Evolutionary conservation across 345 rosid genomes (phyloP).

Genomic region (Eucalyptus cladocalyx): DNA sequence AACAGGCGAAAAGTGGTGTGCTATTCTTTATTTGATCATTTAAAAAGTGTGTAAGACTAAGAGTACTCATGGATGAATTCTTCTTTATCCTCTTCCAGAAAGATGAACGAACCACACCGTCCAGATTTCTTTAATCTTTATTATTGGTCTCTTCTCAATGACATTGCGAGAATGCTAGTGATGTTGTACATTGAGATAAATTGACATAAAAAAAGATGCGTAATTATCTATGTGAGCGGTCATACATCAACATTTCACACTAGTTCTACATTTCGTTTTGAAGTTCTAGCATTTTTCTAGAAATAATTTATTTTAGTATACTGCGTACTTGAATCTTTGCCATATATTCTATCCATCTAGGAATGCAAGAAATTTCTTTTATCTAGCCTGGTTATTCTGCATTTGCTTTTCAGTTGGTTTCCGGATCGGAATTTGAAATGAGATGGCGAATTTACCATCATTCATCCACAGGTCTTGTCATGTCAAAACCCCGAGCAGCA

Average conservation of each 20-base stretch:
- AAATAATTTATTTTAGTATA: background rate
- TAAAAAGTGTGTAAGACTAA: background rate
- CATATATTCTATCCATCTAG: background rate
- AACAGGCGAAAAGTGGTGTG: background rate
- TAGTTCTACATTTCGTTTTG: background rate
- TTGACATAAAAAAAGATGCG: background rate
- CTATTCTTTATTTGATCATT: background rate
- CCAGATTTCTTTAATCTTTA: background rate
- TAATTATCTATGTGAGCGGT: rapidly evolving
- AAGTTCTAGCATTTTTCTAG: background rate
- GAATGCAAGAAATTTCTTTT: background rate
- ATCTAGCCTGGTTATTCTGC: background rate
- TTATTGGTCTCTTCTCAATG: background rate
- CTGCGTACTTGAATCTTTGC: background rate
- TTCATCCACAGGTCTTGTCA: background rate
- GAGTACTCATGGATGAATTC: background rate
- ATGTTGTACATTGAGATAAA: background rate
- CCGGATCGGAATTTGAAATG: background rate
- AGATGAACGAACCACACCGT: background rate
- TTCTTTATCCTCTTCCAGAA: background rate
- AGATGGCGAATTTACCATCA: background rate
- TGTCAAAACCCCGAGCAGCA: background rate
- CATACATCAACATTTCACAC: background rate
- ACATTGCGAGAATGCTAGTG: background rate
- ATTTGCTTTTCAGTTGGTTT: background rate